phyloP scores from a whole-genome alignment of 2,329 filamentous ascomycete species.

The Botrytis elliptica region DNA sequence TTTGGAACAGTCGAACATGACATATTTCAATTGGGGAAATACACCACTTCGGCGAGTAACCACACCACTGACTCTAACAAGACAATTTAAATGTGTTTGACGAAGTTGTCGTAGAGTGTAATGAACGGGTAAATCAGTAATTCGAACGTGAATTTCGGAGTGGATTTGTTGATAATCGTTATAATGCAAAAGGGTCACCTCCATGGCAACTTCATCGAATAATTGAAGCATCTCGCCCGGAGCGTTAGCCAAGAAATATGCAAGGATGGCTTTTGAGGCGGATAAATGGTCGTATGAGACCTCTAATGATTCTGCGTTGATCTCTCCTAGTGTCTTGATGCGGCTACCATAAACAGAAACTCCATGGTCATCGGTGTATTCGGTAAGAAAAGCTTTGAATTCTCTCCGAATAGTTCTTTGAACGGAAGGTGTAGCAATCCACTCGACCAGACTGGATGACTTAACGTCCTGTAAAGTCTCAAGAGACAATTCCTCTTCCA shows the following conservation, averaged over 20 bases:
- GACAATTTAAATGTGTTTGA: slow-evolving; percentile 92
- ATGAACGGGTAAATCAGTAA: slow-evolving; percentile 89
- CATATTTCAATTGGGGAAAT: slow-evolving; percentile 96
- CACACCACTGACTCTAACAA: slow-evolving; percentile 91
- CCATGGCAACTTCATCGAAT: slow-evolving; percentile 95
- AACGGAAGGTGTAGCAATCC: slow-evolving; percentile 87
- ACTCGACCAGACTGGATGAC: slow-evolving; percentile 87
- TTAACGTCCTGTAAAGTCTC: slow-evolving; percentile 93
- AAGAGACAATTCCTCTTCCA: slow-evolving; percentile 91
- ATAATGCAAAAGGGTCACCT: slow-evolving; percentile 92
- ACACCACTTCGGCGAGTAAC: slow-evolving; percentile 93
- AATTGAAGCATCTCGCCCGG: slow-evolving; percentile 94
- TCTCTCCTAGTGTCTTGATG: slow-evolving; percentile 91
- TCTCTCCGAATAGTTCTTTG: slow-evolving; percentile 92
- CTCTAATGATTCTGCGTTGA: slow-evolving; percentile 94
- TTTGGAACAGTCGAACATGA: slow-evolving; percentile 96
- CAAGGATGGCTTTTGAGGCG: slow-evolving; percentile 86
- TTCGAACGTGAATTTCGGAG: slow-evolving; percentile 94
- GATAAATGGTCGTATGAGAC: slow-evolving; percentile 93
- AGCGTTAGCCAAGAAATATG: slow-evolving; percentile 94
- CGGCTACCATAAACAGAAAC: slow-evolving; percentile 93
- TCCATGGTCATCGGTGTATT: slow-evolving; percentile 87
- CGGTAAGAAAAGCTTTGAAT: slow-evolving; percentile 95
- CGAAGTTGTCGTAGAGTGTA: slow-evolving; percentile 94
- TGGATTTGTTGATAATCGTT: slow-evolving; percentile 97